Base-by-base conservation (phyloP, 1,284 basidiomycete genomes). In the Vanrija sp. region DNA sequence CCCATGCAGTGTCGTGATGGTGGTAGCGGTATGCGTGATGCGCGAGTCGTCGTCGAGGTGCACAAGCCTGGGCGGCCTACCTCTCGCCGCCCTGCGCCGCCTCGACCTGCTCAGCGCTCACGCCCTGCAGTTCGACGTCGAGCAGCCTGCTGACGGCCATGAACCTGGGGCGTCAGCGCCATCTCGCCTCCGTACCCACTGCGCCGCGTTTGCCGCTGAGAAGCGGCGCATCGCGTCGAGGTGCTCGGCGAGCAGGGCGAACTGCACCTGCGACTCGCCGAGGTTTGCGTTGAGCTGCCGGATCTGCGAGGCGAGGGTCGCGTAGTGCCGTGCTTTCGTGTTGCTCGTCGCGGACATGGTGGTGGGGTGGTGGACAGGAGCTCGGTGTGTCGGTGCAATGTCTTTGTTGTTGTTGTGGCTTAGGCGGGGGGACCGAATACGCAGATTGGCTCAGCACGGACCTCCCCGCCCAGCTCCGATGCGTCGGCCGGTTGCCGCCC, bases 141-240 rank as follows among this genome's bases (percentile, higher is more conserved):
- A 76, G 58, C 22, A 75, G 55, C 31, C 72, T 54, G 20, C 72
- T 75, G 3, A 70, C 66, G 9, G 75, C 72, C 75, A 76, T 76
- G 58, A 76, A 76, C 45, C 75, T 76, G 46, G 3, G 12, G 9
- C 12, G 51, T 57, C 44, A 56, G 54, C 27, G 24, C 25, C 31
- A 12, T 12, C 9, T 14, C 31, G 12, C 31, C 3, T 12, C 12
- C 12, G 10, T 31, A 68, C 74, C 64, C 57, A 76, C 75, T 75
- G 72, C 38, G 75, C 59, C 22, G 66, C 75, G 55, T 67, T 67
- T 42, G 65, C 60, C 1, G 66, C 62, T 9, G 72, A 73, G 10
- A 76, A 56, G 41, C 63, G 64, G 38, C 60, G 58, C 68, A 72
- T 75, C 14, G 62, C 58, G n/a, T 65, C 53, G 41, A 75, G 51